Evolutionary conservation across 495 filamentous ascomycete species (phyloP), one percentile per base, ranked within the genome.

Genomic region (Paragyromitra xinjiangensis): DNA sequence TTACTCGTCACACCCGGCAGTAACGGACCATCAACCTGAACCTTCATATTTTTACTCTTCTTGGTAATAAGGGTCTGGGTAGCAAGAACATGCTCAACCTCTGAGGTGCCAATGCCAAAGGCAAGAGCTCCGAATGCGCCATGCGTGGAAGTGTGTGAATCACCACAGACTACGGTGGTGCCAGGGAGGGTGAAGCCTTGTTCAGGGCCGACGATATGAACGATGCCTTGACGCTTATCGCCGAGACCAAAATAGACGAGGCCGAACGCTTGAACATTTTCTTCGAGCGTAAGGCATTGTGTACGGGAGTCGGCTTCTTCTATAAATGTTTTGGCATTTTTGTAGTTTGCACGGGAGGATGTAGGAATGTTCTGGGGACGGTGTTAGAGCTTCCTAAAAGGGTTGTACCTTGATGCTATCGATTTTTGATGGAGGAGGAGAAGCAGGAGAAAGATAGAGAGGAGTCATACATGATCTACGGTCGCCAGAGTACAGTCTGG

Each of bases 181-280:
- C 94, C 95, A 8, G 95, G 95, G 19, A 99, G 92, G 48, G 95
- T 99, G 87, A 99, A 99, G 75, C 95, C 95, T 84, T 99, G 95
- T 87, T 99, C 95, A 51, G 95, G 95, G n/a, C 95, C 95, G 80
- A 99, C 97, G 82, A 99, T 92, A 84, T 99, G 95, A 53, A 99
- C 95, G 82, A 99, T 99, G 78, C 95, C 95, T 86, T 99, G 95
- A 40, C 95, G 89, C 87, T 97, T 97, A 85, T 98, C 95, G 51
- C 90, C 94, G 73, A 99, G 90, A 64, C 95, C 95, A 80, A 99
- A 99, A 85, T 98, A 99, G 82, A 95, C 98, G 82, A 99, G 88
- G 78, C 92, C 94, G 79, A 98, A 98, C 69, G 93, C 92, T 85
- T 97, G 96, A 73, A 99, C 95, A 82, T 99, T 99, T 74, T 98